phyloP scores from a whole-genome alignment of 176 grass and related monocot species.

The Raddia guianensis region DNA sequence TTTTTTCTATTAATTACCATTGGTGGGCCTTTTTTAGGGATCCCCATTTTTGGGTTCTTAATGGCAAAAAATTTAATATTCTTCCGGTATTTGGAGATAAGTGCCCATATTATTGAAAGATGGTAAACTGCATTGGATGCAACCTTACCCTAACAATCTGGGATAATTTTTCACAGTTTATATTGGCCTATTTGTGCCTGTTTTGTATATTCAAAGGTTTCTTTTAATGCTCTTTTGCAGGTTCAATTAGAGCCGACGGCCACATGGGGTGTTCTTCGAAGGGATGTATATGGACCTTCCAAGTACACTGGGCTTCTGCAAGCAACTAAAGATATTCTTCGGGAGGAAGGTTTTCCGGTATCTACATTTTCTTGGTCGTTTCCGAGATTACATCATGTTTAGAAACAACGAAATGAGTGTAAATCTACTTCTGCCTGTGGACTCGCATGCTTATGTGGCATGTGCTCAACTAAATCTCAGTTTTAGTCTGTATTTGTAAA shows the following conservation, averaged over 20 bases:
- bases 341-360: conserved; percentile 99
- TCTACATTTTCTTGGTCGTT: conserved; percentile 38
- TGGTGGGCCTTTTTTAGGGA: background rate
- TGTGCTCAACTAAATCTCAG: conserved; percentile 2
- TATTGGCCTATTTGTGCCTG: background rate
- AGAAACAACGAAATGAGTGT: background rate
- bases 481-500: background rate
- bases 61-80: background rate
- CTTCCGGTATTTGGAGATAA: too few species aligned
- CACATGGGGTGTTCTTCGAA: conserved; percentile 61
- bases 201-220: conserved; percentile 26
- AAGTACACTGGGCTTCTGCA: conserved; percentile 92
- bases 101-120: background rate
- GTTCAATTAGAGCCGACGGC: conserved; percentile 92
- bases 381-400: background rate
- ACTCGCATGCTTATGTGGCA: conserved; percentile 20
- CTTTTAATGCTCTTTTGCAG: conserved; percentile 50
- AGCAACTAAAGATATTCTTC: conserved; percentile 88
- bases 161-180: background rate
- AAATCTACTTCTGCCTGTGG: background rate
- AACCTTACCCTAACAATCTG: background rate
- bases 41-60: background rate
- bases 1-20: background rate
- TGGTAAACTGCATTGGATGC: background rate
- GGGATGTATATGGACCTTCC: conserved; percentile 65